Conservation (phyloP, 2,329 filamentous ascomycete species). For the Claviceps citrina region DNA sequence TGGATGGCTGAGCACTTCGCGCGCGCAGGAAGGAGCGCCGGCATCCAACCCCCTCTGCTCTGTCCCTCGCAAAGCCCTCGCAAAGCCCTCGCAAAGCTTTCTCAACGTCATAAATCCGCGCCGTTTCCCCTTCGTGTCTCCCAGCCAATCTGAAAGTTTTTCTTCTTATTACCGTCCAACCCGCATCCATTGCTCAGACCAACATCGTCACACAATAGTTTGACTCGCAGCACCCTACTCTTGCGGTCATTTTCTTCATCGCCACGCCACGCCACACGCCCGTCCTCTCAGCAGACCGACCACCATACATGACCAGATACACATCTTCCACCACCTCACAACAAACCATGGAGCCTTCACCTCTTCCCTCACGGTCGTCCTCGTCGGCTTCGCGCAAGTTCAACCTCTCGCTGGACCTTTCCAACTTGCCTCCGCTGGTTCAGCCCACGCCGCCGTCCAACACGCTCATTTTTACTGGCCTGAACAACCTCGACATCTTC, state of each 20-base stretch:
- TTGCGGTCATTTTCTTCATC: not conserved
- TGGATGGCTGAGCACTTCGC: too few relatives aligned
- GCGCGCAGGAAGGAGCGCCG: too few relatives aligned
- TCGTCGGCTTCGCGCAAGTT: slow-evolving; percentile 29
- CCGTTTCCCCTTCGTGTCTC: not conserved
- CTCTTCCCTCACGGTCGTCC: slow-evolving; percentile 27
- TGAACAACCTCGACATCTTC: slow-evolving; percentile 60
- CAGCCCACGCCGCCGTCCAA: slow-evolving; percentile 66
- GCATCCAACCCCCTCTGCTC: too few relatives aligned
- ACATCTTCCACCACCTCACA: slow-evolving; percentile 1
- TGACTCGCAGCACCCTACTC: not conserved
- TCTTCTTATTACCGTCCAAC: not conserved
- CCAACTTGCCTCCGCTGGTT: slow-evolving; percentile 51
- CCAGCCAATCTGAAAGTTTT: not conserved
- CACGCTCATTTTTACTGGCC: slow-evolving; percentile 72
- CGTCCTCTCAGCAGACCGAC: not conserved
- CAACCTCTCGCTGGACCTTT: slow-evolving; percentile 57
- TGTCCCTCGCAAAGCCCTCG: too few relatives aligned
- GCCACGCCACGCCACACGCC: not conserved
- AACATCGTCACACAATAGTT: not conserved
- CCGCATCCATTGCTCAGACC: not conserved
- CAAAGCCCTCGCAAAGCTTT: too few relatives aligned
- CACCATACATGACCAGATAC: not conserved
- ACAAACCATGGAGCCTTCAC: slow-evolving; percentile 21
- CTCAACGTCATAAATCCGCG: slow-evolving; percentile 2